These are phyloP conservation scores for Pseudocercospora ulei DNA, from an alignment of 2,329 filamentous ascomycete genomes.

Conservation along the genomic window DNA sequence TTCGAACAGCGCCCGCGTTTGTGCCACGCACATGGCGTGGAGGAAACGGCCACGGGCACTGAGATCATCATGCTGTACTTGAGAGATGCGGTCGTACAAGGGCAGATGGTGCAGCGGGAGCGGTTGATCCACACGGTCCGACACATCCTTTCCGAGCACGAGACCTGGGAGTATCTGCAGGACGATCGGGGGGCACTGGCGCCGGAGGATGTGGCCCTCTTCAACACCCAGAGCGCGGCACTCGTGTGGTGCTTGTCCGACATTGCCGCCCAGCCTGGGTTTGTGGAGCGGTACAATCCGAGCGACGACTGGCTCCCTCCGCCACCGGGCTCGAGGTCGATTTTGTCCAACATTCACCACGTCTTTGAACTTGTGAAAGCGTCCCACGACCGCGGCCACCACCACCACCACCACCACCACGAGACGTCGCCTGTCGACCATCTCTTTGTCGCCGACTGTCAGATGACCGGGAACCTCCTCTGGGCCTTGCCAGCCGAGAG, in stretches of 20 bases:
- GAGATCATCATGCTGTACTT: conserved; percentile 26
- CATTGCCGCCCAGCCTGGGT: conserved; percentile 24
- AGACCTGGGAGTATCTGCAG: too few relatives aligned
- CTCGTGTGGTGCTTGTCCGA: conserved; percentile 31
- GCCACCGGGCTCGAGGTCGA: background rate
- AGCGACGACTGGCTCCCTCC: background rate
- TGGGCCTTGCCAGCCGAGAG: conserved; percentile 15
- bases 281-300: conserved; percentile 16
- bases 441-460: conserved; percentile 25
- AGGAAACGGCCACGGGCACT: conserved; percentile 23
- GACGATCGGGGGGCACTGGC: conserved; percentile 23
- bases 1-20: conserved; percentile 16
- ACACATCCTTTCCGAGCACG: conserved; percentile 7
- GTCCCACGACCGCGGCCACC: background rate
- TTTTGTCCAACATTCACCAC: background rate
- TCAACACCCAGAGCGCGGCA: conserved; percentile 18
- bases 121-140: conserved; percentile 18
- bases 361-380: background rate
- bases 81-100: conserved; percentile 24
- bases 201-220: conserved; percentile 6
- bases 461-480: conserved; percentile 30
- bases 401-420: background rate
- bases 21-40: conserved; percentile 14
- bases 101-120: conserved; percentile 17
- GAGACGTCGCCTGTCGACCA: background rate